Base-by-base conservation (phyloP, 176 grass and related monocot genomes). In the Bromus sterilis region DNA sequence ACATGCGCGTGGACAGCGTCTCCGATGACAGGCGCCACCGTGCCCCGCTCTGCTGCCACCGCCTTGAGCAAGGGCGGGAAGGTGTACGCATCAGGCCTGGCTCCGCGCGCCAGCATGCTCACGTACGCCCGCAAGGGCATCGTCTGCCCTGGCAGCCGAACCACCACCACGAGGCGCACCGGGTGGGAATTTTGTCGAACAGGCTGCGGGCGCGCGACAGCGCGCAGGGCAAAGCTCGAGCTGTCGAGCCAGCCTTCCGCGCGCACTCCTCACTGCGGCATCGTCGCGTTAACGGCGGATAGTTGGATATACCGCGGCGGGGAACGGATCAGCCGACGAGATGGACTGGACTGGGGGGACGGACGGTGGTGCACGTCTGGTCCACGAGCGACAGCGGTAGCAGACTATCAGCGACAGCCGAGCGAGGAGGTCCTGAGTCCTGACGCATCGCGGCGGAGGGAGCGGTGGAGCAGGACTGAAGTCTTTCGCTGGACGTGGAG, bases 51-150 rank as follows among this genome's bases (percentile, higher is more conserved):
- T 9, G 85, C 86, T 2, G 66, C 69, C 53, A 88, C 85, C 31
- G 75, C 81, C 87, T 91, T 95, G 65, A 98, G 78, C 79, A 99
- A 72, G 66, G 82, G 59, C 37, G 84, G 85, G 74, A 99, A 93
- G 28, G 91, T 99, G 85, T 98, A 88, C 35, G 41, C 83, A 66
- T 91, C 71, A 21, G 96, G 91, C 9, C 32, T 77, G 56, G 4
- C 65, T 8, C 96, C 96, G 23, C 73, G 77, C 4, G 86, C 83
- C 70, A 99, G 76, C 96, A 90, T 88, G 36, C 44, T 58, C n/a
- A 68, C 64, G 83, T 95, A 95, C 25, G 0, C 49, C 61, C 18
- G 39, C 74, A 12, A 91, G 39, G 26, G 87, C 96, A 4, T 82
- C 87, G 26, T 60, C 55, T 7, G 65, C 77, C 9, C 9, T 51